phyloP scores from a whole-genome alignment of 345 rosid species.

The Anacardium occidentale region DNA sequence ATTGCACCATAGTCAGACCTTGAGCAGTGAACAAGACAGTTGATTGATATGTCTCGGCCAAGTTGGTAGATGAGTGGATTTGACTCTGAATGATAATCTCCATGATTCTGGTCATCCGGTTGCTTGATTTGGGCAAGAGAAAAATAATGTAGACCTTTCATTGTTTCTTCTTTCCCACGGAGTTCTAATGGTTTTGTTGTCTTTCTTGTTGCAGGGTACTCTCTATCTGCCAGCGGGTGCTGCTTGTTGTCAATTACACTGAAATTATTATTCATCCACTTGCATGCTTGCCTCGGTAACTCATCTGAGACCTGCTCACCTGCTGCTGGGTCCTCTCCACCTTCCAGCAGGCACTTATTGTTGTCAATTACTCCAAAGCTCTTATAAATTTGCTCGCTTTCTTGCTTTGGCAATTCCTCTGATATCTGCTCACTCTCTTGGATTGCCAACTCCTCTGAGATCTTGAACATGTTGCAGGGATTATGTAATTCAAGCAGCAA shows the following conservation, averaged over 20 bases:
- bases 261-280: conserved; percentile 42
- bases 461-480: conserved; percentile 49
- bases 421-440: conserved; percentile 50
- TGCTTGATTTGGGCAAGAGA: conserved; percentile 10
- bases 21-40: conserved; percentile 60
- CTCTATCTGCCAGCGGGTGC: conserved; percentile 33
- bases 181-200: conserved; percentile 23
- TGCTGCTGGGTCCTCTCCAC: conserved; percentile 17
- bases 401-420: conserved; percentile 50
- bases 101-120: conserved; percentile 17
- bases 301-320: conserved; percentile 31
- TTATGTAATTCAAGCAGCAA: not conserved
- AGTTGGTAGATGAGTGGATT: conserved; percentile 52
- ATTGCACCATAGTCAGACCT: conserved; percentile 57
- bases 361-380: conserved; percentile 34
- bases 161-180: conserved; percentile 4
- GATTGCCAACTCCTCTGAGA: conserved; percentile 45
- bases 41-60: conserved; percentile 60
- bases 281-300: conserved; percentile 48
- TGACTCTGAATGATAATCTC: conserved; percentile 37
- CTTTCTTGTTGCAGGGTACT: conserved; percentile 26
- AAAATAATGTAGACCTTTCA: conserved; percentile 12
- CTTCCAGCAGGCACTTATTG: conserved; percentile 37
- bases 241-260: conserved; percentile 35
- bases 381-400: conserved; percentile 46